These are phyloP conservation scores for Ophiostoma ulmi DNA, from an alignment of 2,329 filamentous ascomycete species.

Conservation along the genomic window DNA sequence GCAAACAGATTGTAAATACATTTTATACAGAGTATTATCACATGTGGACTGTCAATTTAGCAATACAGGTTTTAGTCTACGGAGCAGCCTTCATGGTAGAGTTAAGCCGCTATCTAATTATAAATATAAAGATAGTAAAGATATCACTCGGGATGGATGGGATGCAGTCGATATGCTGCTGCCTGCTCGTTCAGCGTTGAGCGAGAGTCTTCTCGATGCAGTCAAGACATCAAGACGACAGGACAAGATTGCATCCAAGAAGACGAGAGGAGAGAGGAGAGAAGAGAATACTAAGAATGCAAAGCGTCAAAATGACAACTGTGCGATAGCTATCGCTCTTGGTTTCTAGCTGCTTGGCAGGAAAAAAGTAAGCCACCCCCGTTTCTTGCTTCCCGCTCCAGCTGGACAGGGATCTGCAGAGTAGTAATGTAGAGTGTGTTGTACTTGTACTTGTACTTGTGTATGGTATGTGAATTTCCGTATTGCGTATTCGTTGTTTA, in stretches of 20 bases:
- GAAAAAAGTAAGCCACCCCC: not conserved
- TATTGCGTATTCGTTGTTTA: not conserved
- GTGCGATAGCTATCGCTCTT: not conserved
- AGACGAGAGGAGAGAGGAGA: not conserved
- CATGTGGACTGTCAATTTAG: not conserved
- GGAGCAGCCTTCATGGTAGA: not conserved
- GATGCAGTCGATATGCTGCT: not conserved
- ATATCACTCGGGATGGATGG: not conserved
- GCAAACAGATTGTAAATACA: not conserved
- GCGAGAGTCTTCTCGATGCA: not conserved
- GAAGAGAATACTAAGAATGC: not conserved
- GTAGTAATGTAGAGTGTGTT: not conserved
- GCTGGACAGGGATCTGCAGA: conserved; percentile 12
- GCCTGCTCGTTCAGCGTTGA: not conserved
- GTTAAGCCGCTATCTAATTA: not conserved
- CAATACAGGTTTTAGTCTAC: not conserved
- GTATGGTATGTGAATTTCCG: not conserved
- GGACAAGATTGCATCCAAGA: not conserved
- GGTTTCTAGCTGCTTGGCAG: not conserved
- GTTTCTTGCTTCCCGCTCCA: conserved; percentile 11
- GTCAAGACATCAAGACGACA: not conserved
- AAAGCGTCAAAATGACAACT: not conserved
- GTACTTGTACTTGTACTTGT: not conserved
- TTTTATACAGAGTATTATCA: not conserved
- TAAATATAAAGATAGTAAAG: not conserved